These are phyloP conservation scores for Pseudogymnoascus sp. DNA, from an alignment of 2,329 filamentous ascomycete genomes.

Conservation along the genomic window DNA sequence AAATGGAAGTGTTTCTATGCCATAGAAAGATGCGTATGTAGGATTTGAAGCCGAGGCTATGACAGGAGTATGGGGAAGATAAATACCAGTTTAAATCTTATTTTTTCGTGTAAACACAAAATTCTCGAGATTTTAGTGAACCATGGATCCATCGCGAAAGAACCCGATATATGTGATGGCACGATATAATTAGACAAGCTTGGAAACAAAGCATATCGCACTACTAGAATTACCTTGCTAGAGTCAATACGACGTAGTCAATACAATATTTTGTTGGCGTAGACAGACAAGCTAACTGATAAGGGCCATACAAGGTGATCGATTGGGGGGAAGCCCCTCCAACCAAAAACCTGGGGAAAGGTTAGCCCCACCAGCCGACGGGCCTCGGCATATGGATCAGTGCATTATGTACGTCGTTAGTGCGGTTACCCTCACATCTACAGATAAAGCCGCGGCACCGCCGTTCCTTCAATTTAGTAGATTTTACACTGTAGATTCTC, in stretches of 20 bases:
- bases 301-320: neutral
- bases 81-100: conserved; percentile 7
- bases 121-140: neutral
- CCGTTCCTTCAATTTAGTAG: conserved; percentile 16
- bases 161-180: neutral
- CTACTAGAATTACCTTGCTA: neutral
- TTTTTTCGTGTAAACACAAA: neutral
- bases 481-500: conserved; percentile 30
- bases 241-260: neutral
- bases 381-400: neutral
- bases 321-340: neutral
- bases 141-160: neutral
- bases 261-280: neutral
- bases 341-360: neutral
- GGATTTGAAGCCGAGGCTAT: conserved; percentile 1
- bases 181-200: neutral
- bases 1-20: neutral
- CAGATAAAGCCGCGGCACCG: conserved; percentile 5
- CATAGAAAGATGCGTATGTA: neutral
- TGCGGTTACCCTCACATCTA: neutral
- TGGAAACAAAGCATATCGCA: neutral
- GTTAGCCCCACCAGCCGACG: conserved; percentile 2
- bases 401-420: neutral
- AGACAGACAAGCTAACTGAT: neutral
- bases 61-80: neutral